Evolutionary conservation across 2,329 filamentous ascomycete genomes (phyloP).

Genomic region (Orbilia quercus): DNA sequence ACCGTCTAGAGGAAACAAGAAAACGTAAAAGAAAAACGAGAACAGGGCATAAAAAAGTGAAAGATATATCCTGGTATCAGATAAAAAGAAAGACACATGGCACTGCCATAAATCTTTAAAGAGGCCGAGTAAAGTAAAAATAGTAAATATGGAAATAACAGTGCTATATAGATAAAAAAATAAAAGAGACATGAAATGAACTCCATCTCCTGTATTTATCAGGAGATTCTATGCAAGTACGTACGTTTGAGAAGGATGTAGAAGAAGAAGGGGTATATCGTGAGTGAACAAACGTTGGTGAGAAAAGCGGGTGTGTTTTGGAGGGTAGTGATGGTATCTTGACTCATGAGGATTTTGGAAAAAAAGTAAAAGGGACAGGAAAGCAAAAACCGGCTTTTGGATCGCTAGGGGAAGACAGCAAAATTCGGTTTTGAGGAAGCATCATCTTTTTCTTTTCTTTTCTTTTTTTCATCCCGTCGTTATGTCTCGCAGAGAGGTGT

Average conservation of each 20-base stretch:
- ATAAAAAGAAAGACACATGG: conserved; percentile 50
- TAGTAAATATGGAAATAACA: conserved; percentile 24
- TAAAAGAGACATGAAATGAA: conserved; percentile 39
- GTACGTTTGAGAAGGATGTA: conserved; percentile 21
- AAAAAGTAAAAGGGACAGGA: conserved; percentile 7
- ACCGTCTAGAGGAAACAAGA: conserved; percentile 34
- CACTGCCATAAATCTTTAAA: conserved; percentile 49
- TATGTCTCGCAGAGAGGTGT: conserved; percentile 27
- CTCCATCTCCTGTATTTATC: conserved; percentile 47
- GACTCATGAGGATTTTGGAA: conserved; percentile 35
- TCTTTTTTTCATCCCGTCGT: conserved; percentile 49
- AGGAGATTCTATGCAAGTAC: conserved; percentile 56
- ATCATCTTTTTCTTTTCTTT: conserved; percentile 27
- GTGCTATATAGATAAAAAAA: too few relatives aligned
- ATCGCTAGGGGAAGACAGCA: conserved; percentile 17
- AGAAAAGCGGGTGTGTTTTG: conserved; percentile 8
- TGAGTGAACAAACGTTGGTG: too few relatives aligned
- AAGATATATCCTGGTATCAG: conserved; percentile 54
- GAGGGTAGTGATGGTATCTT: conserved; percentile 25
- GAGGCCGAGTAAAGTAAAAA: too few relatives aligned
- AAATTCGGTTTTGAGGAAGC: conserved; percentile 11
- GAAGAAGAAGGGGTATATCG: conserved; percentile 43
- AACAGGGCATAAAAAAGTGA: conserved; percentile 13
- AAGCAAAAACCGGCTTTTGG: conserved; percentile 33
- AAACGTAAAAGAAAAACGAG: conserved; percentile 19